Base-by-base conservation (phyloP, 108 stramenopile species). In the Nitzschia sp. region DNA sequence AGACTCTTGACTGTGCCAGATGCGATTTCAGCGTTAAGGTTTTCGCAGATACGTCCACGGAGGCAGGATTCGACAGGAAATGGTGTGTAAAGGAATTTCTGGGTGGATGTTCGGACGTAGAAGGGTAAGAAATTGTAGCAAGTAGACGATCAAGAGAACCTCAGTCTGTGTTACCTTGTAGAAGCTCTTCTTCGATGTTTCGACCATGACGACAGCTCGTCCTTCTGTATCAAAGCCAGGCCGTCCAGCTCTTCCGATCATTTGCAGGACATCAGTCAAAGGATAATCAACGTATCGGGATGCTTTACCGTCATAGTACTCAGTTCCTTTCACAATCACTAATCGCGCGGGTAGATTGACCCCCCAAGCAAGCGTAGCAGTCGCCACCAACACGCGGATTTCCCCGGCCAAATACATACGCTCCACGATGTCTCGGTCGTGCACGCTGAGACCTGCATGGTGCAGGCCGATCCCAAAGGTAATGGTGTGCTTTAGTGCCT, bases 61-160 rank as follows among this genome's bases (percentile, higher is more conserved):
- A 99, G 80, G 44, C 92, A 88, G 29, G 91, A 93, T 81, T 99
- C 99, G n/a, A 99, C 97, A n/a, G 99, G 99, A 63, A 98, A 99
- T 3, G 99, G 98, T 47, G 94, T 89, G 86, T 98, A 98, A 0
- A 99, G 85, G 59, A 99, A 99, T 77, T 96, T 96, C 60, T 57
- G 28, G 28, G 0, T 4, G 2, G 13, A 45, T 34, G 1, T 15
- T 35, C 25, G 41, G 31, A 41, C 6, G 13, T 41, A 6, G 13
- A 41, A 41, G 13, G 38, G 38, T 41, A 13, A 41, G 38, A 6
- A 41, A 41, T 41, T 13, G 38, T 41, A 6, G 38, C 13, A n/a
- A n/a, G n/a, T n/a, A n/a, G n/a, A n/a, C n/a, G n/a, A n/a, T n/a
- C n/a, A n/a, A n/a, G n/a, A n/a, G n/a, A n/a, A n/a, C n/a, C n/a